Base-by-base conservation (phyloP, 108 stramenopile species). In the Asterionellopsis glacialis region DNA sequence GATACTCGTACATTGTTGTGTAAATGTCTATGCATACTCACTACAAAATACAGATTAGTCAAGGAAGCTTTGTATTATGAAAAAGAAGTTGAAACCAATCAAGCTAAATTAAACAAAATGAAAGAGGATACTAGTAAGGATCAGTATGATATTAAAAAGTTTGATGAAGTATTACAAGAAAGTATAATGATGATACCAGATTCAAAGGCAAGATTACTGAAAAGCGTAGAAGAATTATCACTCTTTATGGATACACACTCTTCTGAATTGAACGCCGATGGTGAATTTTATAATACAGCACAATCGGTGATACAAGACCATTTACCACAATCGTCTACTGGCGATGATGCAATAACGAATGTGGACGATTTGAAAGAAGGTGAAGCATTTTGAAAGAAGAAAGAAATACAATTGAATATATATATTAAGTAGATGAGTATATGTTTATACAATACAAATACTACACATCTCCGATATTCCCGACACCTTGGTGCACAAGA, bases 181-280 rank as follows among this genome's bases (percentile, higher is more conserved):
- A 85, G 84, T 54, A 59, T 75, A 50, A 92, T 92, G 90, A 92
- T 92, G 90, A 68, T 92, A 19, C 90, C 90, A 0, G 87, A 88
- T 43, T 84, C 83, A 47, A 48, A 75, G 19, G 51, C 47, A 16
- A 81, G 90, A 56, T 58, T 82, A n/a, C 68, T 75, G 51, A 65
- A 72, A 43, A 56, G 81, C 15, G 16, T 92, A 26, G 69, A 65
- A 50, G 90, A 92, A 63, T 74, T 92, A 68, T 49, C 45, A 21
- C 41, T 70, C 10, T 87, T 77, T 59, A 22, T 88, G 27, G 57
- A 52, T 22, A 15, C 22, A 58, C 65, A 50, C 45, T 26, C 14
- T 14, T 44, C 23, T 38, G 57, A 57, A 45, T 21, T 33, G 24
- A 49, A 2, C 3, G 25, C 45, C 0, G 19, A 33, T 1, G 45